A percentile compares a stretch with the other conserved stretches of the same genome.
These are phyloP conservation scores for Ophiobolus disseminans DNA, from an alignment of 2,329 filamentous ascomycete genomes.

Conservation along the genomic window DNA sequence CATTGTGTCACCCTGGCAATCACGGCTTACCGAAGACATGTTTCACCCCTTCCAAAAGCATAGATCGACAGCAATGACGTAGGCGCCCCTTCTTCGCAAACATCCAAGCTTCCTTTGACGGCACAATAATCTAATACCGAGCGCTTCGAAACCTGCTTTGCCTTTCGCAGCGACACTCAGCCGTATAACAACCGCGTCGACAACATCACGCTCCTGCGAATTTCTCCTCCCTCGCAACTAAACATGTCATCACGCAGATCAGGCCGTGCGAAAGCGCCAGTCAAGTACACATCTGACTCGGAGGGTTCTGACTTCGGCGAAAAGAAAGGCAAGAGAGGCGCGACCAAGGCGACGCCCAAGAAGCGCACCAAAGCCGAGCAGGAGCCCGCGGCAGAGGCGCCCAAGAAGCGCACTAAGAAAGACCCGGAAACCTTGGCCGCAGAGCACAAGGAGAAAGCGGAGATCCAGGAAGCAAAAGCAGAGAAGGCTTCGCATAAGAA, in stretches of 20 bases:
- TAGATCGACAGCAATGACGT: constrained; percentile 21
- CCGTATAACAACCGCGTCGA: constrained; percentile 1
- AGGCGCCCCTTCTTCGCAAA: constrained; percentile 3
- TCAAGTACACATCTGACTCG: constrained; percentile 22
- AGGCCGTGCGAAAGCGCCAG: constrained; percentile 20
- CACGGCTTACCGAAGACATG: neutral
- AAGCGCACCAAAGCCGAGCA: constrained; percentile 7
- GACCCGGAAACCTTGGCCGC: neutral
- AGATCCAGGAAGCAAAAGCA: constrained; percentile 5
- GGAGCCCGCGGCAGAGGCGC: neutral
- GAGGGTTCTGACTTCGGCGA: constrained; percentile 19
- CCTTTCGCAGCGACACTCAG: constrained; percentile 1
- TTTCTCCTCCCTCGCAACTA: neutral
- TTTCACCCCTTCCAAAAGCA: constrained; percentile 1
- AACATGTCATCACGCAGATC: constrained; percentile 21
- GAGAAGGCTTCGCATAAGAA: constrained; percentile 8
- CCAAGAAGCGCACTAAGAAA: constrained; percentile 17
- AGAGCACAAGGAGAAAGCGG: constrained; percentile 1
- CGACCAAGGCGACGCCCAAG: constrained; percentile 11
- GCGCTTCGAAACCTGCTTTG: constrained; percentile 12
- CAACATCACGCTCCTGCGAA: neutral
- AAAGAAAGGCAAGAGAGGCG: constrained; percentile 7
- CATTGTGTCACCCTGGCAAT: constrained; percentile 1
- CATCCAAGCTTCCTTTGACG: constrained; percentile 8
- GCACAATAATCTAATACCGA: constrained; percentile 12